These are phyloP conservation scores for Sarocladium kiliense DNA, from an alignment of 2,329 filamentous ascomycete genomes.

Conservation along the genomic window DNA sequence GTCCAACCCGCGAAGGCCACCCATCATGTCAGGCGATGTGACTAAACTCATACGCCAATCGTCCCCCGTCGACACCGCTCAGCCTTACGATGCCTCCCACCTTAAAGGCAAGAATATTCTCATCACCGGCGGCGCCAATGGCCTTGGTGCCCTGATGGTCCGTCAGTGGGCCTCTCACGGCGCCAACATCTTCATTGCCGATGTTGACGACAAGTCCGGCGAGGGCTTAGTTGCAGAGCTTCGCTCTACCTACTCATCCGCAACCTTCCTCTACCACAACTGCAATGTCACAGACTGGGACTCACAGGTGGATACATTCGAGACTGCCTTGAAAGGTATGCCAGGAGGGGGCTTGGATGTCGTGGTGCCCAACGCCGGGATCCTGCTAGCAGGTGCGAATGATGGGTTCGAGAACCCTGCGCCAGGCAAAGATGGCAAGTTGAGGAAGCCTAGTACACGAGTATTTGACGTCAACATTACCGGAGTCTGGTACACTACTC, in stretches of 20 bases:
- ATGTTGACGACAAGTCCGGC: slow-evolving; percentile 51
- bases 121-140: slow-evolving; percentile 60
- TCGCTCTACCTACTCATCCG: slow-evolving; percentile 29
- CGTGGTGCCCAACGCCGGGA: slow-evolving; percentile 64
- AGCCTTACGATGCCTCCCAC: slow-evolving; percentile 37
- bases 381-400: slow-evolving; percentile 31
- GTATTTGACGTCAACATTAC: slow-evolving; percentile 55
- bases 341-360: slow-evolving; percentile 52
- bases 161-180: slow-evolving; percentile 49
- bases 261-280: slow-evolving; percentile 49
- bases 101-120: slow-evolving; percentile 53
- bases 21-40: slow-evolving; percentile 14
- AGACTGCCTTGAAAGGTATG: slow-evolving; percentile 47
- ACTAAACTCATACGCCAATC: slow-evolving; percentile 27
- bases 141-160: slow-evolving; percentile 52
- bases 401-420: slow-evolving; percentile 41
- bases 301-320: slow-evolving; percentile 59
- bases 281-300: slow-evolving; percentile 64
- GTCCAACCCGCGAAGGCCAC: neutral
- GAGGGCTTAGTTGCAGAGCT: slow-evolving; percentile 50
- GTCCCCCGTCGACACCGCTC: slow-evolving; percentile 38
- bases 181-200: slow-evolving; percentile 58
- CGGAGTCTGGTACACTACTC: slow-evolving; percentile 59
- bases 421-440: slow-evolving; percentile 35
- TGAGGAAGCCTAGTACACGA: slow-evolving; percentile 41